Percentiles rank a stretch among this genome's conserved stretches.
Conservation (phyloP, 257 asterid genomes). For the Rauvolfia tetraphylla region DNA sequence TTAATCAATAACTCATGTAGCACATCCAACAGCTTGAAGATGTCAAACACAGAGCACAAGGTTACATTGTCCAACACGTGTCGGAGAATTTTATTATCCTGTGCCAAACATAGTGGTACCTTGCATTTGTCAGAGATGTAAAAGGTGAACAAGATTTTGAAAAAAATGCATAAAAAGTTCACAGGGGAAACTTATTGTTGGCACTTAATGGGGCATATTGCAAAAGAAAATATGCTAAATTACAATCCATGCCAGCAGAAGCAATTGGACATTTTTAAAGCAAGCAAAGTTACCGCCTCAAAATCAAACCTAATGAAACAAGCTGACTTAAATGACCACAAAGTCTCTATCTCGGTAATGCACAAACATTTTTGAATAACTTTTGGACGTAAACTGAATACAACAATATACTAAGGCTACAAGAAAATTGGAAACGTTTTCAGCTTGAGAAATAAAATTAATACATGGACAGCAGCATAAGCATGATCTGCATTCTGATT, state of each 20-base stretch:
- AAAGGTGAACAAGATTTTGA: background rate
- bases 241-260: background rate
- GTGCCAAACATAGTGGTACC: conserved; percentile 14
- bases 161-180: background rate
- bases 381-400: background rate
- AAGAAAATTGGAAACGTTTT: background rate
- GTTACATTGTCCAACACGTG: conserved; percentile 56
- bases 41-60: conserved; percentile 62
- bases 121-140: conserved; percentile 3
- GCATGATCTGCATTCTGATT: conserved; percentile 35
- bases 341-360: background rate
- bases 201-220: background rate
- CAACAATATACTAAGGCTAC: background rate
- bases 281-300: background rate
- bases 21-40: conserved; percentile 64
- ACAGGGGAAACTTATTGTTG: background rate
- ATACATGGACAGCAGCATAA: conserved; percentile 37
- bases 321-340: background rate
- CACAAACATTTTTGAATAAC: background rate
- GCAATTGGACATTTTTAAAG: background rate
- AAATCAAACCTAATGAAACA: background rate
- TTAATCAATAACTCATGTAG: conserved; percentile 51
- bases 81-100: conserved; percentile 42
- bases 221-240: background rate
- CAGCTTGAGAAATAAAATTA: background rate